Base-by-base conservation (phyloP, 2,329 filamentous ascomycete species). In the Talaromyces sp. region DNA sequence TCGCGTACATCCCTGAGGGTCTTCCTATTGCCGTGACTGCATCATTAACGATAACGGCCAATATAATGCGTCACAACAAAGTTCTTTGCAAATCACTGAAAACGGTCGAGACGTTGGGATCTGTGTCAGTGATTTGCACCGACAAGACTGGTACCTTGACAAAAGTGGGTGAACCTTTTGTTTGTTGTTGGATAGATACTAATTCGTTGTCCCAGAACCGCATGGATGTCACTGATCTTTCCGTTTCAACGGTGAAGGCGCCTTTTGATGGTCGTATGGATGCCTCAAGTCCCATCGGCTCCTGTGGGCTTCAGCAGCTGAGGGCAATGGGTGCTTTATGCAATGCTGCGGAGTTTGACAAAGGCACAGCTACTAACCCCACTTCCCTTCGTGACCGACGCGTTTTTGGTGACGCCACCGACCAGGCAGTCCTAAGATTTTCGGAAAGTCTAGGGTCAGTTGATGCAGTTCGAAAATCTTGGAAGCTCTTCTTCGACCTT, bases 1-100 rank as follows among this genome's bases (percentile, higher is more conserved):
- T 90, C 7, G 88, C 88, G 1, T 90, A 90, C 66, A 89, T 91
- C 13, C 88, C 89, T 0, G 88, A 91, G 70, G 87, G 87, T 5
- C 75, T 90, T 0, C 87, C 87, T 0, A 86, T 90, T 46, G 86
- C 87, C 0, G 73, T 90, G 32, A 87, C 86, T 0, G 83, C 85
- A 1, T 87, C 85, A 16, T 71, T 87, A 13, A 87, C 84, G 66
- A 86, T 87, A 50, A 86, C 84, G 2, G 45, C 52, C 9, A 45
- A 52, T 14, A 13, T 83, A 79, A 77, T 80, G 6, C 65, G 79
- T 52, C 69, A 78, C 22, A 67, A 82, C 58, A 80, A 82, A 19
- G 79, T 83, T 55, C 79, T 83, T 39, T 76, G 81, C 39, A 82
- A 82, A 54, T 89, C 86, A 0, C 65, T 83, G 33, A 73, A 79